Evolutionary conservation across 2,329 filamentous ascomycete genomes (phyloP), one percentile per base, ranked within the genome.

Genomic region (Colletotrichum lini): DNA sequence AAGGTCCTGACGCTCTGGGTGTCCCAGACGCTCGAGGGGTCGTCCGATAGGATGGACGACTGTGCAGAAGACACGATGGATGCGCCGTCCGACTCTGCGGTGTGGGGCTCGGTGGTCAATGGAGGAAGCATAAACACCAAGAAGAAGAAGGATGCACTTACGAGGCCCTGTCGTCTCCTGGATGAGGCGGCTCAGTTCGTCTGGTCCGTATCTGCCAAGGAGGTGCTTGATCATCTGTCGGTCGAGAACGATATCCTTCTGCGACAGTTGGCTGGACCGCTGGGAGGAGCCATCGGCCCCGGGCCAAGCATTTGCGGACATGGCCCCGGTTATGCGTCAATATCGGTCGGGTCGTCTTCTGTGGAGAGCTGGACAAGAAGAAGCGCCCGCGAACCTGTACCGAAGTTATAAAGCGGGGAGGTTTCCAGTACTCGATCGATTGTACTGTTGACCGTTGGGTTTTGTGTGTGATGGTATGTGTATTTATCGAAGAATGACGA

Each of bases 11-110:
- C 79, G 69, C 81, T 82, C 56, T 74, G 66, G 8, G 75, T 75
- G 62, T 83, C 82, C 72, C 82, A 83, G 38, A 82, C 72, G 66
- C 81, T 83, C 52, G 80, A 76, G 15, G 77, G 74, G 50, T 82
- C 79, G 56, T 82, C 80, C 30, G 79, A 79, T 26, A 80, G 76
- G 57, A 80, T 76, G 7, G 80, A 81, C 8, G 80, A 80, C 23
- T 79, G 79, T 63, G 79, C 78, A 21, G 75, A 80, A 7, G 81
- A 81, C 26, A 82, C 72, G 42, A 80, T 75, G 38, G 80, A 83
- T 12, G 80, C 78, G 35, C 74, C 73, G 64, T 82, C 81, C 45
- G 72, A 74, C 53, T 70, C 72, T 73, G 56, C 56, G 26, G 26
- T 26, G 26, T 26, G n/a, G n/a, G 35, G 50, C 42, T 56, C 16